phyloP scores from a whole-genome alignment of 2,329 filamentous ascomycete species.

The Pyrenophora graminea region DNA sequence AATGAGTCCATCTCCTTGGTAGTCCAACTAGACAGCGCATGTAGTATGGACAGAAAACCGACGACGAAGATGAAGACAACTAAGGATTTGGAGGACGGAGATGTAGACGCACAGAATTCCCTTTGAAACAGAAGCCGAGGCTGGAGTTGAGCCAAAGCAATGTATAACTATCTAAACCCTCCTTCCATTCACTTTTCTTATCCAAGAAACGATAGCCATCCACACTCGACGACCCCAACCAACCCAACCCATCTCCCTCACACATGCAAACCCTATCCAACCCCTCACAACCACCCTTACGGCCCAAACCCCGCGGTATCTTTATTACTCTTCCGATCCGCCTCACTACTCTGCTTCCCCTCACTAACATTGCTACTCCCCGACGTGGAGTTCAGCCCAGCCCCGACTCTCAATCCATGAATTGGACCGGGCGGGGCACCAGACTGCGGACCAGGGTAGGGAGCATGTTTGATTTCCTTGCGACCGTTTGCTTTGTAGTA shows the following conservation, averaged over 20 bases:
- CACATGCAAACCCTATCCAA: not conserved
- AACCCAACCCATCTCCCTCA: not conserved
- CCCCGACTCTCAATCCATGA: slow-evolving; percentile 9
- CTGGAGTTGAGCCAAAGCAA: no score
- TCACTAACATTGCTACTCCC: slow-evolving; percentile 37
- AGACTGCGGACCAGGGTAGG: slow-evolving; percentile 23
- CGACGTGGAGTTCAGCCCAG: slow-evolving; percentile 10
- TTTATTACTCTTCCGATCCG: slow-evolving; percentile 25
- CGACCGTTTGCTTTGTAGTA: slow-evolving; percentile 92
- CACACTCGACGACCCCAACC: not conserved
- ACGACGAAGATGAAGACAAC: no score
- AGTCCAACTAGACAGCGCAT: no score
- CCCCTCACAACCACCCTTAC: slow-evolving; percentile 4
- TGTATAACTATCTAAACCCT: no score
- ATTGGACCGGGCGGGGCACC: slow-evolving; percentile 9
- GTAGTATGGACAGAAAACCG: no score
- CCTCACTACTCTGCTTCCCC: slow-evolving; percentile 41
- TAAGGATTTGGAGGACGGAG: no score
- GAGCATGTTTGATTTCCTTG: slow-evolving; percentile 58
- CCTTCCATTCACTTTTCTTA: not conserved
- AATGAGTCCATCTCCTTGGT: no score
- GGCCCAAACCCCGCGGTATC: slow-evolving; percentile 23
- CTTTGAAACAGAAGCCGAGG: no score
- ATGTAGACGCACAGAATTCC: no score
- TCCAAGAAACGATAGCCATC: not conserved